phyloP scores from a whole-genome alignment of 345 rosid species.

The Linum tenue region DNA sequence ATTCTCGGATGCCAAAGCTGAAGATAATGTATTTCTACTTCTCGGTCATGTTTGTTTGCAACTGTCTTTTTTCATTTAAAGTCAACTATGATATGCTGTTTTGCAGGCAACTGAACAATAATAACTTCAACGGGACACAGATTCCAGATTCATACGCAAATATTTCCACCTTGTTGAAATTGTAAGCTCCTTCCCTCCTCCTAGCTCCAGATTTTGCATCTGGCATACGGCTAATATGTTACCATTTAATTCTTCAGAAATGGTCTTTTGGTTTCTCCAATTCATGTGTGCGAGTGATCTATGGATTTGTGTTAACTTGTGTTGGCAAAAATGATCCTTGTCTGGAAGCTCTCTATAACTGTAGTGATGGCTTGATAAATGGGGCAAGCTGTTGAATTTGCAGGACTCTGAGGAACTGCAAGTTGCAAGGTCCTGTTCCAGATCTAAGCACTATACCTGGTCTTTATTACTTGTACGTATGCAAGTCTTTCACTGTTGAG shows the following conservation, averaged over 20 bases:
- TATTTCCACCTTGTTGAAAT: constrained; percentile 29
- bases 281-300: too few species aligned
- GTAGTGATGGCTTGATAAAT: not conserved
- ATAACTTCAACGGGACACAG: constrained; percentile 28
- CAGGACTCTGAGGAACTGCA: constrained; percentile 55
- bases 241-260: not conserved
- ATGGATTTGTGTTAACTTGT: too few species aligned
- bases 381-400: not conserved
- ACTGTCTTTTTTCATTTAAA: not conserved
- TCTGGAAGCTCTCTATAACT: too few species aligned
- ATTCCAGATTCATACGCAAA: constrained; percentile 34
- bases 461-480: constrained; percentile 39
- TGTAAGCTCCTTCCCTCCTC: constrained; percentile 20
- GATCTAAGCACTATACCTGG: constrained; percentile 32
- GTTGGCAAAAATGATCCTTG: too few species aligned
- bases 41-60: not conserved
- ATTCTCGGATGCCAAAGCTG: constrained; percentile 31
- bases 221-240: not conserved
- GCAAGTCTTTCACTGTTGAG: constrained; percentile 21
- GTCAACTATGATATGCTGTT: not conserved
- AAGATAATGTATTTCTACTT: constrained; percentile 25
- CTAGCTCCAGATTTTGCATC: not conserved
- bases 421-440: constrained; percentile 37
- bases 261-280: not conserved
- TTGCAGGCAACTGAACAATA: constrained; percentile 39